Percentiles rank a stretch among this genome's conserved stretches.
Conservation (phyloP, 345 rosid genomes). For the Salix viminalis region DNA sequence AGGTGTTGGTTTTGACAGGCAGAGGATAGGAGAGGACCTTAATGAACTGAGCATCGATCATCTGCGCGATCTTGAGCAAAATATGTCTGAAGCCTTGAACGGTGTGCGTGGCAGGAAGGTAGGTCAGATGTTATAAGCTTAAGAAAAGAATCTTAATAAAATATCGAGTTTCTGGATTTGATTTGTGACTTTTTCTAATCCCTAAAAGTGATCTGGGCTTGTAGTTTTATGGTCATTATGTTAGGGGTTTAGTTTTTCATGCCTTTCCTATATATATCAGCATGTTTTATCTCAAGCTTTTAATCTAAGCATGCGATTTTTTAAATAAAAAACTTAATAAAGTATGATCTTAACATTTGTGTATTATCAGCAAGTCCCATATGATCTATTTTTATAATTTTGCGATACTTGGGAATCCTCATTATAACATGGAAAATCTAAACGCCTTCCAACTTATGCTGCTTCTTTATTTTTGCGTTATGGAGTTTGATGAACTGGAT, state of each 20-base stretch:
- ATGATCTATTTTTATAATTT: not conserved
- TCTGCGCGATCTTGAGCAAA: conserved; percentile 40
- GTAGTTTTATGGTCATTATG: not conserved
- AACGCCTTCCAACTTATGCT: not conserved
- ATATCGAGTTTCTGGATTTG: not conserved
- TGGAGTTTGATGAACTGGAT: not conserved
- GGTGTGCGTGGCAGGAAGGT: conserved; percentile 49
- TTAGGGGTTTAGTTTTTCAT: too few species aligned
- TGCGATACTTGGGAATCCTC: not conserved
- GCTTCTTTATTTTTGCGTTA: not conserved
- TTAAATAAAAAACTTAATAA: too few species aligned
- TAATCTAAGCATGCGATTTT: too few species aligned
- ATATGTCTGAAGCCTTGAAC: conserved; percentile 29
- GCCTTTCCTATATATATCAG: too few species aligned
- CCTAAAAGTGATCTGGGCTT: not conserved
- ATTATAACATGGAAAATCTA: not conserved
- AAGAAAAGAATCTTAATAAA: not conserved
- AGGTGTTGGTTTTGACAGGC: conserved; percentile 23
- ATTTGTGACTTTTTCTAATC: not conserved
- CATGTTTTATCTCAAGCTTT: too few species aligned
- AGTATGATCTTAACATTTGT: too few species aligned
- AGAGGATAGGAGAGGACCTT: conserved; percentile 51
- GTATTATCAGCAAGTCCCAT: too few species aligned
- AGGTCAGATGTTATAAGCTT: conserved; percentile 26
- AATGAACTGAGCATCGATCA: conserved; percentile 33